Evolutionary conservation across 2,329 filamentous ascomycete genomes (phyloP).

Genomic region (Diaporthe citriasiana): DNA sequence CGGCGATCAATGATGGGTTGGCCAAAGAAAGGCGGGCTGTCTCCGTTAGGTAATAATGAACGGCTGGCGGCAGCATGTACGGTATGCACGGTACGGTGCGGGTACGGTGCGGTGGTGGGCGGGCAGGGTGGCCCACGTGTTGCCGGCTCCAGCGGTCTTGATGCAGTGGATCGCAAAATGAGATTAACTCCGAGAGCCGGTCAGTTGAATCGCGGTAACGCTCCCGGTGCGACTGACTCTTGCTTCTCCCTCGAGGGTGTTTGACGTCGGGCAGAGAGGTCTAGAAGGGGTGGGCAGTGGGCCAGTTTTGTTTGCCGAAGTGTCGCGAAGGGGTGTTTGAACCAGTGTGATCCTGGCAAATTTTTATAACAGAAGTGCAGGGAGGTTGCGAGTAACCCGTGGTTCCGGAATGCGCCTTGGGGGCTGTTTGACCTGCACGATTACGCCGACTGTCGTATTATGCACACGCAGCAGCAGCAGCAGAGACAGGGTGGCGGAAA

Average conservation of each 20-base stretch:
- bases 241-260: neutral
- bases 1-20: constrained; percentile 8
- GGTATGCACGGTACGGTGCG: constrained; percentile 17
- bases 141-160: constrained; percentile 24
- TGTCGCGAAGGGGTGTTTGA: constrained; percentile 12
- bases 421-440: constrained; percentile 32
- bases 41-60: constrained; percentile 19
- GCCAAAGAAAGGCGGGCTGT: constrained; percentile 10
- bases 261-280: neutral
- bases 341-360: constrained; percentile 4
- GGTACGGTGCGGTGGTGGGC: constrained; percentile 21
- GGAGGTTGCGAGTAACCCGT: constrained; percentile 10
- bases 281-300: neutral
- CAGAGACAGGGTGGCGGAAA: neutral
- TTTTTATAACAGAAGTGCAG: neutral
- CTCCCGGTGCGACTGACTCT: constrained; percentile 3
- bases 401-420: constrained; percentile 24
- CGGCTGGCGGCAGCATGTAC: constrained; percentile 9
- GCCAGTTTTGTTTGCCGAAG: neutral
- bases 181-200: constrained; percentile 23
- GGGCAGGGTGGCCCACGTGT: constrained; percentile 31
- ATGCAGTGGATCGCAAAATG: constrained; percentile 14
- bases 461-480: constrained; percentile 4
- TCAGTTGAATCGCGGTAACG: neutral
- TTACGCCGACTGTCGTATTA: constrained; percentile 4